Evolutionary conservation across 306 rosid species (phyloP).

Genomic region (Carpinus fangiana): DNA sequence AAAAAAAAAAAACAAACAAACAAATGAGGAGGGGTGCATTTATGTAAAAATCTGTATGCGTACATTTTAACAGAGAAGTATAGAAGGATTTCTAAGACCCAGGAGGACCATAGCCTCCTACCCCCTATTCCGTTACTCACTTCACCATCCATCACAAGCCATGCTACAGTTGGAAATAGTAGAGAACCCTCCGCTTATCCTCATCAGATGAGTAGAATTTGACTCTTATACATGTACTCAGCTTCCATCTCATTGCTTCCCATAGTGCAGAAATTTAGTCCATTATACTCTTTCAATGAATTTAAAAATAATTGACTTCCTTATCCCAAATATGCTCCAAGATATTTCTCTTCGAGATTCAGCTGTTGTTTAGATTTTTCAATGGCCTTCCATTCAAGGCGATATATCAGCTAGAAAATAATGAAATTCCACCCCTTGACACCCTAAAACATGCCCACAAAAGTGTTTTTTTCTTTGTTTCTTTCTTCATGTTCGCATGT

Average conservation of each 20-base stretch:
- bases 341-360: not conserved
- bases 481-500: slow-evolving; percentile 1
- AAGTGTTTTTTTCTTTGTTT: not conserved
- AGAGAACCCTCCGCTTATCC: not conserved
- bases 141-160: not conserved
- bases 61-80: not conserved
- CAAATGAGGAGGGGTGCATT: not conserved
- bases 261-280: not conserved
- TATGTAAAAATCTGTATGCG: not conserved
- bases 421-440: slow-evolving; percentile 1
- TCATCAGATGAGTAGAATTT: not conserved
- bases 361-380: slow-evolving; percentile 13
- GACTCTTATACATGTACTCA: not conserved
- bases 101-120: not conserved
- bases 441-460: not conserved
- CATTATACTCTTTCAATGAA: not conserved
- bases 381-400: slow-evolving; percentile 7
- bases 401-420: slow-evolving; percentile 9
- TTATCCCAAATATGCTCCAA: not conserved
- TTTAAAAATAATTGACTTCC: not conserved
- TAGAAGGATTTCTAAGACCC: not conserved
- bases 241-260: slow-evolving; percentile 12
- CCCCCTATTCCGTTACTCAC: not conserved
- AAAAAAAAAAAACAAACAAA: too few species aligned
- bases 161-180: slow-evolving; percentile 1